These are phyloP conservation scores for Rhodomyrtus tomentosa DNA, from an alignment of 345 rosid species.

Conservation along the genomic window DNA sequence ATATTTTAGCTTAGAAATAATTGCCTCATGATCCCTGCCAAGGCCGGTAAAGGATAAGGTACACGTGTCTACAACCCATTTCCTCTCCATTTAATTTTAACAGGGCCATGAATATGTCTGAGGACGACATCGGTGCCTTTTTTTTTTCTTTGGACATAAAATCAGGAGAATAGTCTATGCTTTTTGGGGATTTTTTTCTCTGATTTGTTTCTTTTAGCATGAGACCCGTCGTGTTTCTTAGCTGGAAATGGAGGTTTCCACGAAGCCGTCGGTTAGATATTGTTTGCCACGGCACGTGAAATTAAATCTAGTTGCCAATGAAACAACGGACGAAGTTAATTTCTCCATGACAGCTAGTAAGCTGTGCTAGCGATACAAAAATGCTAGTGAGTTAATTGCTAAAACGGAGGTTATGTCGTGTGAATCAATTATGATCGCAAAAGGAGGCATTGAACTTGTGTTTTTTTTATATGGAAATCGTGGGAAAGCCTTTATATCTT, in stretches of 20 bases:
- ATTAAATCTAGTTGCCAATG: not conserved
- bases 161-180: too few species aligned
- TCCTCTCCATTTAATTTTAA: not conserved
- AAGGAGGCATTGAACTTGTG: not conserved
- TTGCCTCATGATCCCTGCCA: not conserved
- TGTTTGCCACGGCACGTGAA: not conserved
- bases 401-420: not conserved
- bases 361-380: not conserved
- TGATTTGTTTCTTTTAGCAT: not conserved
- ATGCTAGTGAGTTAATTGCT: not conserved
- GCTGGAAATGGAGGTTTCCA: not conserved
- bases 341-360: not conserved
- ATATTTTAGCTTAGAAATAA: not conserved
- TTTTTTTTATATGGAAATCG: not conserved
- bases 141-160: not conserved
- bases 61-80: not conserved
- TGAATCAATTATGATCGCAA: not conserved
- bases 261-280: not conserved
- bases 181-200: too few species aligned
- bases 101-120: not conserved
- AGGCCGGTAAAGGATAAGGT: not conserved
- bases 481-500: not conserved
- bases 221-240: not conserved
- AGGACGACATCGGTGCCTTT: not conserved
- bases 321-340: not conserved